Conservation (phyloP, 73 alveolate species). For the Uronychia setigera region DNA sequence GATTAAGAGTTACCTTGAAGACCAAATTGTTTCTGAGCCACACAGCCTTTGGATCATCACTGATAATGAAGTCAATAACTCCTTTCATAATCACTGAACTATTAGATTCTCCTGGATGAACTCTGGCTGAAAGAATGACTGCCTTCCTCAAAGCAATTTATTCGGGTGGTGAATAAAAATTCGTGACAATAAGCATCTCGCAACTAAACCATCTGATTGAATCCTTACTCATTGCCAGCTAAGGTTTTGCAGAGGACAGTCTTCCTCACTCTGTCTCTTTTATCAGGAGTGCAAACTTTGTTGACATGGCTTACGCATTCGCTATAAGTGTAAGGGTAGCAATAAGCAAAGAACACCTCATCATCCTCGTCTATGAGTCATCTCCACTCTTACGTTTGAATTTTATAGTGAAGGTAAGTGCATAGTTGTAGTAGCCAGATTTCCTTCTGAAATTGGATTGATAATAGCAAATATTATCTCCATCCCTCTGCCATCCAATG, state of each 20-base stretch:
- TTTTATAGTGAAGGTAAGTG: background rate
- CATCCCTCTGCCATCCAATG: constrained; percentile 75
- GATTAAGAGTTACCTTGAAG: constrained; percentile 81
- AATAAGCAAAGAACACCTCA: constrained; percentile 81
- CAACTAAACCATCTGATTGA: constrained; percentile 15
- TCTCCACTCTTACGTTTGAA: background rate
- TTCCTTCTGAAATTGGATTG: constrained; percentile 15
- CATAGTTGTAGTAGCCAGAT: background rate
- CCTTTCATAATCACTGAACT: constrained; percentile 97
- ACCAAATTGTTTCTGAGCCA: constrained; percentile 85
- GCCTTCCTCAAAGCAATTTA: constrained; percentile 76
- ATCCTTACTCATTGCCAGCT: constrained; percentile 63
- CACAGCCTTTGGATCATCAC: constrained; percentile 57
- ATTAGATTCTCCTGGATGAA: constrained; percentile 98
- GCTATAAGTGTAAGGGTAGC: constrained; percentile 83
- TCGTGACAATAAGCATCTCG: constrained; percentile 41
- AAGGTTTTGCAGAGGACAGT: constrained; percentile 70
- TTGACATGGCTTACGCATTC: constrained; percentile 36
- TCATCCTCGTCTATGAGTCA: constrained; percentile 62
- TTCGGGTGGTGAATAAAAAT: constrained; percentile 46
- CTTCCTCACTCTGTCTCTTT: constrained; percentile 34
- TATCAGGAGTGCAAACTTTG: constrained; percentile 18
- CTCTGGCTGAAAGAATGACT: constrained; percentile 93
- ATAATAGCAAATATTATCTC: constrained; percentile 52
- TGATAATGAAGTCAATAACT: constrained; percentile 81